Evolutionary conservation across 768 basidiomycete genomes (phyloP).

Genomic region (Mycena polygramma): DNA sequence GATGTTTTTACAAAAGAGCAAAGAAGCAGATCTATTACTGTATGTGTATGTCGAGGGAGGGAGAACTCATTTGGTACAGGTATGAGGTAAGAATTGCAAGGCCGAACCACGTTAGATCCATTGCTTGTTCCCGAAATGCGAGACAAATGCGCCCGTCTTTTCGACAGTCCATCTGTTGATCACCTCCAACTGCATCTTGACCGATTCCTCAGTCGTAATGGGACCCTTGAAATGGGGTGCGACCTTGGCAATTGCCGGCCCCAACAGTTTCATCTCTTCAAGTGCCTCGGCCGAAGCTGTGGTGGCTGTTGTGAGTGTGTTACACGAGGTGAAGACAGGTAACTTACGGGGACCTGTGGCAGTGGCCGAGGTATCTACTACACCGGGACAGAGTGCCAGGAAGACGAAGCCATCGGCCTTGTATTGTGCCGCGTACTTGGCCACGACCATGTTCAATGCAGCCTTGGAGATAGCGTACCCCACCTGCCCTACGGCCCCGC

Average conservation of each 20-base stretch:
- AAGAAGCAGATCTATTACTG: too few species aligned
- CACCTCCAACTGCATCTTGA: conserved; percentile 18
- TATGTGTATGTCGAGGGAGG: too few species aligned
- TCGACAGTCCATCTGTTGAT: conserved; percentile 16
- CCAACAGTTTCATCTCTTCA: not conserved
- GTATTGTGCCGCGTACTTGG: conserved; percentile 50
- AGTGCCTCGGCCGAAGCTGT: not conserved
- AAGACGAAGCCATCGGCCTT: conserved; percentile 51
- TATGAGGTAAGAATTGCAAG: too few species aligned
- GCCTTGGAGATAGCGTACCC: conserved; percentile 54
- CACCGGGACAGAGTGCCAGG: conserved; percentile 53
- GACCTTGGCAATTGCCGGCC: not conserved
- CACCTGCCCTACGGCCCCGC: conserved; percentile 22
- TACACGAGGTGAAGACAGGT: too few species aligned
- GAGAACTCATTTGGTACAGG: too few species aligned
- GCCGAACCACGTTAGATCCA: conserved; percentile 13
- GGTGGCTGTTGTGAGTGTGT: too few species aligned
- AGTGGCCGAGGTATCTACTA: conserved; percentile 42
- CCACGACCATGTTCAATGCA: conserved; percentile 52
- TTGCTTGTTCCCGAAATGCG: conserved; percentile 30
- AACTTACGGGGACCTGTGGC: too few species aligned
- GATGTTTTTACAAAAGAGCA: too few species aligned
- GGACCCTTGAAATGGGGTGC: conserved; percentile 19
- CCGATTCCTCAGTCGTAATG: conserved; percentile 13
- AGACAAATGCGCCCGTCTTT: conserved; percentile 25